These are phyloP conservation scores for Juncus effusus DNA, from an alignment of 176 grass and related monocot genomes.

Conservation along the genomic window DNA sequence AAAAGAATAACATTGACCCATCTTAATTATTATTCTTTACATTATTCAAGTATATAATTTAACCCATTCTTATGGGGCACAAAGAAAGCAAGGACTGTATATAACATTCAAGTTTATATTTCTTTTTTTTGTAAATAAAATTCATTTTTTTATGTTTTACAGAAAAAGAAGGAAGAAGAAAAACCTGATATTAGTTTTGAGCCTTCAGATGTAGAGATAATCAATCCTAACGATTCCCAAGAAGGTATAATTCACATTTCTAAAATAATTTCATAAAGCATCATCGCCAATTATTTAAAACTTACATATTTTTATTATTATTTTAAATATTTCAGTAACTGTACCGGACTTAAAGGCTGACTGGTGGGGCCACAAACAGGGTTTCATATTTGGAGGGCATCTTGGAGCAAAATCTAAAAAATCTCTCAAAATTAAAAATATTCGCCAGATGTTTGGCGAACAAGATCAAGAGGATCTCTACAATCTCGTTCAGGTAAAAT, in stretches of 20 bases:
- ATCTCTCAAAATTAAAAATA: slow-evolving; percentile 39
- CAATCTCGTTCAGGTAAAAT: slow-evolving; percentile 86
- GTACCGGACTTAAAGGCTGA: slow-evolving; percentile 34
- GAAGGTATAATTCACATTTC: slow-evolving; percentile 43
- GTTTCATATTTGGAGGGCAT: slow-evolving; percentile 74
- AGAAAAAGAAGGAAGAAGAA: slow-evolving; percentile 65
- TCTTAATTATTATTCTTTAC: too few species aligned
- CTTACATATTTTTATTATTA: slow-evolving; percentile 17
- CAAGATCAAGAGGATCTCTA: slow-evolving; percentile 98
- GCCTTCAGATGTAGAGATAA: slow-evolving; percentile 30
- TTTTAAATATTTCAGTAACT: not conserved
- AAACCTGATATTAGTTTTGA: slow-evolving; percentile 34
- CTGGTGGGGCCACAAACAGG: slow-evolving; percentile 91
- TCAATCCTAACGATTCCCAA: slow-evolving; percentile 32
- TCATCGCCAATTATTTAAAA: slow-evolving; percentile 7
- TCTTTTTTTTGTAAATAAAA: not conserved
- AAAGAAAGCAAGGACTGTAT: too few species aligned
- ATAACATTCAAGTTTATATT: not conserved
- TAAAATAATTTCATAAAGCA: not conserved
- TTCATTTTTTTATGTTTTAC: slow-evolving; percentile 3
- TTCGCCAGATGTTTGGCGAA: slow-evolving; percentile 70
- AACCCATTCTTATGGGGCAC: too few species aligned
- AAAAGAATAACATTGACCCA: too few species aligned
- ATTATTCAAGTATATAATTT: too few species aligned
- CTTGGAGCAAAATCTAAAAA: slow-evolving; percentile 64